These are phyloP conservation scores for Saitoella complicata DNA, from an alignment of 805 yeast species.

Conservation along the genomic window DNA sequence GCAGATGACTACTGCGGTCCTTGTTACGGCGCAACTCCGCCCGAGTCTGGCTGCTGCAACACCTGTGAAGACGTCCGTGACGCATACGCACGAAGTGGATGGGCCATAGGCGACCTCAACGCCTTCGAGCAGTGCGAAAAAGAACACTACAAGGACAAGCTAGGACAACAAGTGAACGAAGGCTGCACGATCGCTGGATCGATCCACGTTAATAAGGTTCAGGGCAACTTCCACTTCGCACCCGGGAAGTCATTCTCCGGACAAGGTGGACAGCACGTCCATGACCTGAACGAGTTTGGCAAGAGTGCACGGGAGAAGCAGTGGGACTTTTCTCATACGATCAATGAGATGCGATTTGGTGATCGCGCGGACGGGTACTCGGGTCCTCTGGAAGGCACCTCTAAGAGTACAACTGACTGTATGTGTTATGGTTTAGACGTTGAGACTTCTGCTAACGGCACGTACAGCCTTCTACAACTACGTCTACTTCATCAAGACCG, in stretches of 20 bases:
- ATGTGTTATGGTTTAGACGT: slow-evolving; percentile 21
- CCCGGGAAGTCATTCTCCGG: slow-evolving; percentile 68
- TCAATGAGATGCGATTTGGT: slow-evolving; percentile 78
- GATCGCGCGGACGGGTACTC: slow-evolving; percentile 20
- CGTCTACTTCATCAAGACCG: slow-evolving; percentile 75
- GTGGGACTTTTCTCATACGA: slow-evolving; percentile 59
- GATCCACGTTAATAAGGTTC: slow-evolving; percentile 65
- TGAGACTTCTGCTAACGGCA: slow-evolving; percentile 24
- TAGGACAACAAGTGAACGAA: slow-evolving; percentile 47
- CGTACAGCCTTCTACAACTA: slow-evolving; percentile 35
- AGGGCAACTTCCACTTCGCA: slow-evolving; percentile 88
- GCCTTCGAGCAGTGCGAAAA: slow-evolving; percentile 79
- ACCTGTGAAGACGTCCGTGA: slow-evolving; percentile 63
- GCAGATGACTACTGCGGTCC: slow-evolving; percentile 59
- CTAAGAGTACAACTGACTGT: slow-evolving; percentile 19
- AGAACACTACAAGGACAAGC: slow-evolving; percentile 62
- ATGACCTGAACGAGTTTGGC: slow-evolving; percentile 51
- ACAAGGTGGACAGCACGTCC: slow-evolving; percentile 47
- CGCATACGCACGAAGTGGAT: slow-evolving; percentile 61
- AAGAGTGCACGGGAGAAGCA: slow-evolving; percentile 31
- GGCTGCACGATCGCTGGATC: slow-evolving; percentile 81
- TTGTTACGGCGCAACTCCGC: slow-evolving; percentile 76
- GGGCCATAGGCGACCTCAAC: slow-evolving; percentile 86
- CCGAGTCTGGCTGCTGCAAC: slow-evolving; percentile 56
- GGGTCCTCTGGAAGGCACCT: slow-evolving; percentile 39